These are phyloP conservation scores for Fusarium staphyleae DNA, from an alignment of 2,329 filamentous ascomycete species.

Conservation along the genomic window DNA sequence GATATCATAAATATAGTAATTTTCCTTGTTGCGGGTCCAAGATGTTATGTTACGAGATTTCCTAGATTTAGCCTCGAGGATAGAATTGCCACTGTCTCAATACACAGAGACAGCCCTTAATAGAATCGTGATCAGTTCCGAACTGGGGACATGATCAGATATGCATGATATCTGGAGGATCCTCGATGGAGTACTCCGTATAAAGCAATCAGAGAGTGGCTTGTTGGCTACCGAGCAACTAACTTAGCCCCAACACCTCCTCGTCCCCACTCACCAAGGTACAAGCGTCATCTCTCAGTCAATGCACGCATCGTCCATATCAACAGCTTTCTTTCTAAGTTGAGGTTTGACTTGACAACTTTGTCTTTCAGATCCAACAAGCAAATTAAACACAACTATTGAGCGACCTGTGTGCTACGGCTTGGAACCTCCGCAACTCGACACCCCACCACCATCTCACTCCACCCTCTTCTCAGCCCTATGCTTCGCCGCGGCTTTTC, in stretches of 20 bases:
- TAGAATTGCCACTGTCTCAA: too few relatives aligned
- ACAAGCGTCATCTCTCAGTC: slow-evolving; percentile 29
- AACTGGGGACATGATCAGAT: not conserved
- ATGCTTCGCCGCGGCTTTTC: slow-evolving; percentile 46
- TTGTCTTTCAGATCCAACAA: not conserved
- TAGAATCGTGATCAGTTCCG: too few relatives aligned
- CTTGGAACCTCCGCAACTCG: too few relatives aligned
- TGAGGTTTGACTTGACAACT: too few relatives aligned
- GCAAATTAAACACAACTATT: not conserved
- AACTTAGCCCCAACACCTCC: slow-evolving; percentile 14
- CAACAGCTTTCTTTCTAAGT: slow-evolving; percentile 5
- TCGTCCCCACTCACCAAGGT: slow-evolving; percentile 23
- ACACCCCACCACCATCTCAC: not conserved
- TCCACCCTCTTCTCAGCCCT: not conserved
- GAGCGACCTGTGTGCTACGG: not conserved
- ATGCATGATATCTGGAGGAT: not conserved
- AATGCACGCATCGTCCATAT: slow-evolving; percentile 23
- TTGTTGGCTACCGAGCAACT: not conserved
- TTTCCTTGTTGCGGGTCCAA: too few relatives aligned
- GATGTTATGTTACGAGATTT: too few relatives aligned
- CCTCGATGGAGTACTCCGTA: not conserved
- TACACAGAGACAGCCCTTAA: too few relatives aligned
- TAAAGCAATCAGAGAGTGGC: slow-evolving; percentile 4
- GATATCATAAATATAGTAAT: too few relatives aligned
- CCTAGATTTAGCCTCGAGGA: too few relatives aligned